phyloP scores from a whole-genome alignment of 805 yeast genomes.

The Yarrowia bubula region DNA sequence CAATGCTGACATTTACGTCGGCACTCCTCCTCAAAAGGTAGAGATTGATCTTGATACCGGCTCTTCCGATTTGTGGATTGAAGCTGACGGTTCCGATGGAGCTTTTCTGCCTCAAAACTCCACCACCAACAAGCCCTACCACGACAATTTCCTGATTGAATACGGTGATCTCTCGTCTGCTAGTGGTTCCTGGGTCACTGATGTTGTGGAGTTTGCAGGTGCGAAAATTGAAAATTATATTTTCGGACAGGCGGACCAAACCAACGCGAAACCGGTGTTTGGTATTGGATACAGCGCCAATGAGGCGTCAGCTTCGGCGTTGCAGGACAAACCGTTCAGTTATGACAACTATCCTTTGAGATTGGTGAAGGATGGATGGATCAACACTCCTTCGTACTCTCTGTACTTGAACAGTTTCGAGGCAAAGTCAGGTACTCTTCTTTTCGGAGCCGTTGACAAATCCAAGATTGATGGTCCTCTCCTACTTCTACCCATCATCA shows the following conservation, averaged over 20 bases:
- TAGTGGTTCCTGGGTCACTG: conserved; percentile 57
- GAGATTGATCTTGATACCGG: conserved; percentile 64
- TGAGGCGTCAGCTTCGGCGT: conserved; percentile 31
- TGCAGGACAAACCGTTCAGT: conserved; percentile 20
- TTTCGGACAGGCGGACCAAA: conserved; percentile 28
- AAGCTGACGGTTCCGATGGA: conserved; percentile 22
- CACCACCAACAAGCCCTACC: conserved; percentile 33
- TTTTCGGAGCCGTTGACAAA: conserved; percentile 35
- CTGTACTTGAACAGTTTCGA: conserved; percentile 41
- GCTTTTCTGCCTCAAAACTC: background rate
- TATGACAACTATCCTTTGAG: conserved; percentile 39
- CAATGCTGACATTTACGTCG: conserved; percentile 40
- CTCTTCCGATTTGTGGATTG: conserved; percentile 65
- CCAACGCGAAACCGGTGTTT: conserved; percentile 26
- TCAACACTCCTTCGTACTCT: conserved; percentile 45
- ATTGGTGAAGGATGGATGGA: conserved; percentile 42
- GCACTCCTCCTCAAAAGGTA: conserved; percentile 55
- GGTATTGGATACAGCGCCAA: conserved; percentile 31
- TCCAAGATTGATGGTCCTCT: conserved; percentile 29
- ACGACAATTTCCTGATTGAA: conserved; percentile 32
- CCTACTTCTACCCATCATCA: conserved; percentile 42
- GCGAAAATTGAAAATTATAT: conserved; percentile 42
- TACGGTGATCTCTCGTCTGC: conserved; percentile 43
- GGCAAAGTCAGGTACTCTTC: conserved; percentile 32
- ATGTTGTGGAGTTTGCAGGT: conserved; percentile 51